Evolutionary conservation across 2,329 filamentous ascomycete species (phyloP), one percentile per base, ranked within the genome.

Genomic region (Xylogone sp.): DNA sequence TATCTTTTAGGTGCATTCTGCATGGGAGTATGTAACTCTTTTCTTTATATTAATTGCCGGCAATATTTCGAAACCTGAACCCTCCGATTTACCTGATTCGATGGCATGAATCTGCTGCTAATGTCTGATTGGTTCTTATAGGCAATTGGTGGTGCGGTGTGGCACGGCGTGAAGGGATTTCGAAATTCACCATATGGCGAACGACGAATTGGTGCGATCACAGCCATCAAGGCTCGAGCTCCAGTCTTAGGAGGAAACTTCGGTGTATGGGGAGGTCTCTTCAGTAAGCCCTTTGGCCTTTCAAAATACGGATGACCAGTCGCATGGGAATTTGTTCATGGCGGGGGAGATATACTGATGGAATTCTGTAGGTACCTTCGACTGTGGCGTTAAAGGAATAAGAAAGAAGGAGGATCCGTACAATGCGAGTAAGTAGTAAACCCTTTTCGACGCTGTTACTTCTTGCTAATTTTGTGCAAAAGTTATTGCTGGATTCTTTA

Each of bases 201-300:
- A 78, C 84, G 94, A 69, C 83, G 93, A 71, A 93, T 97, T 78
- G 94, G 94, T 39, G 34, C 8, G 12, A 9, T 39, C n/a, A 39
- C n/a, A 39, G 34, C n/a, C 8, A 91, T 99, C 74, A 99, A 99
- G 80, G 92, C 94, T 68, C 88, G 94, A 68, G 94, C 94, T 42
- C 94, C 94, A 2, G 93, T 97, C 29, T 82, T 97, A 45, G 94
- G 94, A 16, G 94, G 94, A 65, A 99, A 99, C 78, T 99, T 97
- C 65, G 93, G 93, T 64, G 90, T 96, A 52, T 97, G 94, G 93
- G 93, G 94, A 68, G 94, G 94, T 60, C 77, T 97, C 52, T 97
- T 97, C 79, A 90, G 86, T n/a, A n/a, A n/a, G n/a, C n/a, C n/a
- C n/a, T n/a, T n/a, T n/a, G n/a, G n/a, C n/a, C n/a, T n/a, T n/a